Evolutionary conservation across 2,329 filamentous ascomycete genomes (phyloP).

Genomic region (Pyrenophora teres): DNA sequence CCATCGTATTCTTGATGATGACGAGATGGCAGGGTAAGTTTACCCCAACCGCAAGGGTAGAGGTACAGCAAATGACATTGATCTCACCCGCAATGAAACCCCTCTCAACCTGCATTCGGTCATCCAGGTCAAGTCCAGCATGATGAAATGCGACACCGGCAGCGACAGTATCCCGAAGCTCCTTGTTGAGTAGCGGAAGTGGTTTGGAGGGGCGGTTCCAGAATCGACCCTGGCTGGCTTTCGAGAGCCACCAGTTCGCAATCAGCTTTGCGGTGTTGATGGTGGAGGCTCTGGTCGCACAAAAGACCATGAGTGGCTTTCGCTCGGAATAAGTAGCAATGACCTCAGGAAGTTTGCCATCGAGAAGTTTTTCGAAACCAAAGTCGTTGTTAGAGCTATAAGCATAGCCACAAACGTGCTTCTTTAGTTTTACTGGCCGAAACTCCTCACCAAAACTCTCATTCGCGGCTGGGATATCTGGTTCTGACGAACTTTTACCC

Average conservation of each 20-base stretch:
- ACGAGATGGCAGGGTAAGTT: conserved; percentile 85
- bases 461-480: conserved; percentile 65
- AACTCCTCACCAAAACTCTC: conserved; percentile 80
- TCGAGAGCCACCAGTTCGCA: conserved; percentile 66
- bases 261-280: conserved; percentile 70
- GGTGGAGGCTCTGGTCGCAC: conserved; percentile 74
- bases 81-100: conserved; percentile 73
- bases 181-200: conserved; percentile 61
- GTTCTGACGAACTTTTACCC: conserved; percentile 65
- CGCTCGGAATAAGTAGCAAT: conserved; percentile 68
- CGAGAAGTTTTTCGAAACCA: conserved; percentile 72
- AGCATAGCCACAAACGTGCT: conserved; percentile 75
- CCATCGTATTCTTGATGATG: conserved; percentile 78
- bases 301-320: conserved; percentile 85
- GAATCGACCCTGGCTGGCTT: conserved; percentile 57
- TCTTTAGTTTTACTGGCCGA: conserved; percentile 75
- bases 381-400: conserved; percentile 68
- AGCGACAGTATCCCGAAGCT: conserved; percentile 60
- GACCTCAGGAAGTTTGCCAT: conserved; percentile 66
- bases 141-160: conserved; percentile 82
- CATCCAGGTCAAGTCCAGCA: conserved; percentile 69
- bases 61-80: conserved; percentile 83
- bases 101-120: conserved; percentile 69
- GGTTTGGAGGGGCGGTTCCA: conserved; percentile 65
- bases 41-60: conserved; percentile 80